Conservation (phyloP, 306 rosid species). For the Medicago lupulina region DNA sequence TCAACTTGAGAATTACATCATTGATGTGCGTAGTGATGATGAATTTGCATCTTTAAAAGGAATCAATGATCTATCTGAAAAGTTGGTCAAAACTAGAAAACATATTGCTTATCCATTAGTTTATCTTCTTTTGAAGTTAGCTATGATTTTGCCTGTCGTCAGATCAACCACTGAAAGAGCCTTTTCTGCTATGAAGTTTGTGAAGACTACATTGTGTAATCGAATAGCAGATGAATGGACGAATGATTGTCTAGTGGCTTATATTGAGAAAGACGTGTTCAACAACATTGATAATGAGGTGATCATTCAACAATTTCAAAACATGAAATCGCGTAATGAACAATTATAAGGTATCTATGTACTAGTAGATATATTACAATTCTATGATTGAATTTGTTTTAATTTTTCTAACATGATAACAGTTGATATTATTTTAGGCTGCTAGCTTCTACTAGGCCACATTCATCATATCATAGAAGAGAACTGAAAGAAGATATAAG, state of each 20-base stretch:
- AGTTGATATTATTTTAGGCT: not conserved
- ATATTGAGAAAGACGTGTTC: conserved; percentile 9
- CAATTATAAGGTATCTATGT: not conserved
- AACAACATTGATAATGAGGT: conserved; percentile 5
- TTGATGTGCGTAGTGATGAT: not conserved
- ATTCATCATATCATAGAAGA: conserved; percentile 34
- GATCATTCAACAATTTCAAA: not conserved
- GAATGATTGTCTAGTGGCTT: conserved; percentile 11
- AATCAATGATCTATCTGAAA: conserved; percentile 5
- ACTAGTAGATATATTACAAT: not conserved
- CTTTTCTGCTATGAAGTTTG: not conserved
- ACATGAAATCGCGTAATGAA: not conserved
- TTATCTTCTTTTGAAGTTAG: conserved; percentile 1
- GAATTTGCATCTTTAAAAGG: conserved; percentile 5
- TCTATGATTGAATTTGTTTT: not conserved
- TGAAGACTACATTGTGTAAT: conserved; percentile 1
- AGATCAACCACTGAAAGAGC: conserved; percentile 8
- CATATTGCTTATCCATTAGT: conserved; percentile 19
- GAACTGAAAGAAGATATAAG: conserved; percentile 34
- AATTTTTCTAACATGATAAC: not conserved
- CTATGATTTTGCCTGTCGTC: conserved; percentile 2
- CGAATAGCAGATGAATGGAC: not conserved
- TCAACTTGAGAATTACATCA: not conserved
- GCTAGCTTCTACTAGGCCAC: not conserved
- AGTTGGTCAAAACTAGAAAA: conserved; percentile 14